A percentile compares a stretch with the other conserved stretches of the same genome.
phyloP scores from a whole-genome alignment of 2,329 filamentous ascomycete genomes.

The Chrysoporthe puriensis region DNA sequence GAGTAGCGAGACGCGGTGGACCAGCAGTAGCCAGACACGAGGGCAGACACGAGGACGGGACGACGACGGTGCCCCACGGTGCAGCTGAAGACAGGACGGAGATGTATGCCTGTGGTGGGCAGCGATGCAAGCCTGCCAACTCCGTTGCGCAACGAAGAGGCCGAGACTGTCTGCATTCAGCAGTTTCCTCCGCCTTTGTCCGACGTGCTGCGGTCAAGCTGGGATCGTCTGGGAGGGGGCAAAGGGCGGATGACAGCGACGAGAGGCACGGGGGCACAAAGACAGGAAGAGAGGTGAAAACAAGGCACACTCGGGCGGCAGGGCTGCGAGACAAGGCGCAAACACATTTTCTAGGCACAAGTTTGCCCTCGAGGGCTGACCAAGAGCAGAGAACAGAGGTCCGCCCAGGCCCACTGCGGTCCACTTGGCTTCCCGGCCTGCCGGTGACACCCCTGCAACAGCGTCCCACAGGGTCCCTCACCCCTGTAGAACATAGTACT shows the following conservation, averaged over 20 bases:
- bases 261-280: not conserved
- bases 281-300: not conserved
- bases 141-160: conserved; percentile 28
- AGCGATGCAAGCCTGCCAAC: conserved; percentile 16
- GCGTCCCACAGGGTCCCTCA: not conserved
- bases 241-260: not conserved
- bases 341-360: conserved; percentile 5
- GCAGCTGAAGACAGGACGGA: not conserved
- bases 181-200: conserved; percentile 19
- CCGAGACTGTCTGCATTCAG: conserved; percentile 28
- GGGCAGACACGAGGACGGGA: not conserved
- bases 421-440: not conserved
- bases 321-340: conserved; percentile 9
- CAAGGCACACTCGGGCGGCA: not conserved
- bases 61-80: conserved; percentile 11
- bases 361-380: not conserved
- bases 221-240: not conserved
- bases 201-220: conserved; percentile 14
- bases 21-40: not conserved
- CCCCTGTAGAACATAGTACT: not conserved
- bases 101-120: conserved; percentile 3
- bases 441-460: conserved; percentile 1
- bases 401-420: not conserved
- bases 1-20: conserved; percentile 8
- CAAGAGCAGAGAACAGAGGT: not conserved